Conservation (phyloP, 208 protist species). For the Strigomonas culicis region DNA sequence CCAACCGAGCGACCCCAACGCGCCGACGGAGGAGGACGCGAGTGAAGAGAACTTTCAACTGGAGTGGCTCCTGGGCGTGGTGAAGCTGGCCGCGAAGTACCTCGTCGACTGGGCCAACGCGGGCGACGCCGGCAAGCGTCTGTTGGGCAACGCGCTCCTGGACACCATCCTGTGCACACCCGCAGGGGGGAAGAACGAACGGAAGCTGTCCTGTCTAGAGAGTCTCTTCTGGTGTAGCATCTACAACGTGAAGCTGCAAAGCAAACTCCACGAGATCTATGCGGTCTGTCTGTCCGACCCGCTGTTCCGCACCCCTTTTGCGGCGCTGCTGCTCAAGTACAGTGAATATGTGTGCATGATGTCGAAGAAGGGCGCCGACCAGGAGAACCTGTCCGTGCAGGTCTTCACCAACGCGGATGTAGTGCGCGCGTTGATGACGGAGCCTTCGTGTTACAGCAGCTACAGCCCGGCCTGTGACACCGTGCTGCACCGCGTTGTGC, state of each 20-base stretch:
- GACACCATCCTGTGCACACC: neutral
- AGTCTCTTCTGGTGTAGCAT: neutral
- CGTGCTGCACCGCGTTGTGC: slow-evolving; percentile 48
- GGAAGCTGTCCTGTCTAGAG: neutral
- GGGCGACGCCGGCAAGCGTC: slow-evolving; percentile 17
- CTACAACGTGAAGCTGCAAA: neutral
- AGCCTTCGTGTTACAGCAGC: slow-evolving; percentile 11
- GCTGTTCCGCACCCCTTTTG: slow-evolving; percentile 23
- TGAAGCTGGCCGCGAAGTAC: slow-evolving; percentile 10
- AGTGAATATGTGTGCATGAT: slow-evolving; percentile 42
- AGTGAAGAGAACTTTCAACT: neutral
- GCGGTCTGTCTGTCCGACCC: neutral
- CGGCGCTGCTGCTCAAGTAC: slow-evolving; percentile 50
- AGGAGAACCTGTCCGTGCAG: slow-evolving; percentile 36
- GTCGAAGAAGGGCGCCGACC: slow-evolving; percentile 1
- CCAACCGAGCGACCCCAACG: neutral
- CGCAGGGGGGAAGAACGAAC: neutral
- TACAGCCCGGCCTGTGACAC: slow-evolving; percentile 44
- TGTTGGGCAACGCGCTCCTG: slow-evolving; percentile 23
- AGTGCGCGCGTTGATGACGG: slow-evolving; percentile 30
- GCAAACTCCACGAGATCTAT: neutral
- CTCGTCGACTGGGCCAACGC: slow-evolving; percentile 16
- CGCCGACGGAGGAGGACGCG: neutral
- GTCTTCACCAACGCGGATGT: slow-evolving; percentile 61
- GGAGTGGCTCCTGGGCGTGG: slow-evolving; percentile 27